Conservation (phyloP, 768 basidiomycete species). For the Sutorius australiensis region DNA sequence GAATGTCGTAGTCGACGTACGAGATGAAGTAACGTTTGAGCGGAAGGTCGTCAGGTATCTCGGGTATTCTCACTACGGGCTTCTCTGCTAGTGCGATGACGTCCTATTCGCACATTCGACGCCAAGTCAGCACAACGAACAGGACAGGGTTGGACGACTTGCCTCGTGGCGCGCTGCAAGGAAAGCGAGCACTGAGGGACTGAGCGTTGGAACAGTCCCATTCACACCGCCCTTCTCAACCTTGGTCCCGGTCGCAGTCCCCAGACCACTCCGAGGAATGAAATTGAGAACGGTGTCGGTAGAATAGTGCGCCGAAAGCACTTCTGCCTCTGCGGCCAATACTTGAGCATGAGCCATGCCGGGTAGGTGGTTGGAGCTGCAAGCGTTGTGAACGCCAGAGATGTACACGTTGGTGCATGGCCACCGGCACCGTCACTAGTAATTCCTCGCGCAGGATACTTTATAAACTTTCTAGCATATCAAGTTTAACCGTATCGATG, state of each 20-base stretch:
- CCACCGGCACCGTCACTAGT: neutral
- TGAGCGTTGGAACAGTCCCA: constrained; percentile 25
- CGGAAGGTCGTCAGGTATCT: constrained; percentile 43
- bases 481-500: neutral
- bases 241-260: neutral
- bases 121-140: neutral
- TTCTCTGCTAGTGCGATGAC: constrained; percentile 29
- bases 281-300: neutral
- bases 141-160: neutral
- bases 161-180: constrained; percentile 34
- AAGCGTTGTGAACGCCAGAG: too few species aligned
- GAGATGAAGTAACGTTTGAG: constrained; percentile 58
- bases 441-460: neutral
- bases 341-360: neutral
- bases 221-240: neutral
- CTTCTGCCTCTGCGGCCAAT: neutral
- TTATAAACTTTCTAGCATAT: neutral
- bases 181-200: constrained; percentile 36
- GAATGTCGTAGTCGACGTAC: constrained; percentile 18
- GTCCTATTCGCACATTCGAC: constrained; percentile 19
- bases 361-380: too few species aligned
- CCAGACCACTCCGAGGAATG: neutral
- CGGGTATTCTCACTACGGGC: constrained; percentile 32
- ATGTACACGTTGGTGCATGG: neutral
- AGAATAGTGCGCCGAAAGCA: neutral